Base-by-base conservation (phyloP, 345 rosid species). In the Pistacia vera region DNA sequence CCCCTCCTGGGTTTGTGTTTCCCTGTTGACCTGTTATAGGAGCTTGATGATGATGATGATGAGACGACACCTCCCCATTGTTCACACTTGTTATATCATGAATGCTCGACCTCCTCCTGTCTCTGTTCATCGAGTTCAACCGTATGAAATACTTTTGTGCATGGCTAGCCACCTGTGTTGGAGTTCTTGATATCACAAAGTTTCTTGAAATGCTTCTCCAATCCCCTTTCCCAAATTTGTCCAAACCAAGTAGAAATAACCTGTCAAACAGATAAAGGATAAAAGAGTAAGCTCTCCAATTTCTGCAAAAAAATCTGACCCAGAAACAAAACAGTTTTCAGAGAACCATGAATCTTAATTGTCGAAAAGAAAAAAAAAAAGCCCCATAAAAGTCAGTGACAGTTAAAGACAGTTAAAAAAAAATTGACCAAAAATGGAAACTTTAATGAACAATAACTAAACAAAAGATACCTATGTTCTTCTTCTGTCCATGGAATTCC, bases 401-500 rank as follows among this genome's bases (percentile, higher is more conserved):
- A 41, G 46, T 48, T 38, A 41, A 7, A 38, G 52, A 16, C 16
- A n/a, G 62, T 61, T 44, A 33, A 63, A 60, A 25, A 25, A 25
- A 65, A 77, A 0, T 63, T 25, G 65, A 70, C 75, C 8, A 64
- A 17, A 38, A 63, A 48, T 3, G 66, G 1, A 38, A 20, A 33
- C 12, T 46, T 3, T 22, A 71, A 52, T 54, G 57, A 44, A 46
- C 70, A 4, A 38, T 10, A 55, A 63, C 18, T 18, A 64, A 7
- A 60, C 17, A 64, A 60, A 61, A 58, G 62, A 5, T 81, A 94
- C 98, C 98, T 88, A 76, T 95, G 98, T 71, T 95, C 97, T 85
- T 95, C 98, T 85, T 92, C 97, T 4, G 97, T 95, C 98, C 97
- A 94, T 35, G 98, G 98, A 77, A 91, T 89, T 25, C 98, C 98